Base-by-base conservation (phyloP, 306 rosid genomes). In the Quercus engelmannii region DNA sequence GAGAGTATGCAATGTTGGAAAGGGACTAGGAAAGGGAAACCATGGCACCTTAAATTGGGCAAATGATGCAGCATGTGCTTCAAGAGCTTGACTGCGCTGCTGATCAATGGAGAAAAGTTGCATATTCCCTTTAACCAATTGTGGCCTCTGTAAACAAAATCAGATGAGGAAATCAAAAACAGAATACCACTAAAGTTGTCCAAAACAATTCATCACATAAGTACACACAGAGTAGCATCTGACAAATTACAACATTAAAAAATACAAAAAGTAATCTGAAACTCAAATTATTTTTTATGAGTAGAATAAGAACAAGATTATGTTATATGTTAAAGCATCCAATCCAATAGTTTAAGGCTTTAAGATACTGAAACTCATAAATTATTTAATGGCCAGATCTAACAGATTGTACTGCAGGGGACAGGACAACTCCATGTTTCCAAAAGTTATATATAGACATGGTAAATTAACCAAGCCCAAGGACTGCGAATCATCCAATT, bases 11-110 rank as follows among this genome's bases (percentile, higher is more conserved):
- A 33, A 69, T 58, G 62, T 55, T 26, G 70, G 79, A 79, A 58
- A 18, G 46, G 62, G 18, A 70, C 31, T 62, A 56, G 35, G 35
- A 78, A 63, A 21, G 15, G 65, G 41, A 72, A 65, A 73, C 74
- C 58, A 9, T 63, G 93, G 12, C 74, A 91, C 99, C 86, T 93
- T 95, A 74, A 91, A 88, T 84, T 93, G 98, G 67, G 98, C 98
- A 89, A 95, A 95, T 75, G 99, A 80, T 30, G 99, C 99, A 43
- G 99, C 98, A 69, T 95, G 99, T 10, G 99, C 98, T 90, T 95
- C 99, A 79, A 95, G 94, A 75, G 99, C 99, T 87, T 95, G 99
- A 87, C 99, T 95, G 57, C 98, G 92, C 88, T 96, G 99, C 87
- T 96, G 99, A 41, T 96, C 99, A 80, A 93, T 89, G 0, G 99